phyloP scores from a whole-genome alignment of 2,329 filamentous ascomycete species.

The Byssochlamys sp. region DNA sequence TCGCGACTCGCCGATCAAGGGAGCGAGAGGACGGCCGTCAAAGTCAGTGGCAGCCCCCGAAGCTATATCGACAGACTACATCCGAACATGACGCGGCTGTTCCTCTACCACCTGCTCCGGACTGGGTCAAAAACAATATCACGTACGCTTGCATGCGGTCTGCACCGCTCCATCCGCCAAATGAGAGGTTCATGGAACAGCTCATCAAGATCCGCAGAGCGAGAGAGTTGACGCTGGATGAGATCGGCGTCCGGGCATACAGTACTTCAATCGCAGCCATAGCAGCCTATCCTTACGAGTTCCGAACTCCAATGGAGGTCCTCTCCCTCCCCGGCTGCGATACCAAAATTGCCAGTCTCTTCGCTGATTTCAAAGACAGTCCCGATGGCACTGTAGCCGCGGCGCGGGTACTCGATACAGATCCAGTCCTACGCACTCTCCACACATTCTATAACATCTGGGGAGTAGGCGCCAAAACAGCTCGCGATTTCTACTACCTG shows the following conservation, averaged over 20 bases:
- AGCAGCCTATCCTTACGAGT: conserved; percentile 62
- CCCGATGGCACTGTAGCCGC: conserved; percentile 52
- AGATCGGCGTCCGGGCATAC: conserved; percentile 75
- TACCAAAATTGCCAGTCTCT: conserved; percentile 66
- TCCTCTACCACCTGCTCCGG: conserved; percentile 57
- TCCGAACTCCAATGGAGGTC: conserved; percentile 39
- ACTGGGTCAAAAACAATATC: conserved; percentile 55
- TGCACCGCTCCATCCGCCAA: conserved; percentile 60
- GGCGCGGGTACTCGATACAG: conserved; percentile 52
- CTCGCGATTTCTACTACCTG: conserved; percentile 67
- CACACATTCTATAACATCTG: conserved; percentile 73
- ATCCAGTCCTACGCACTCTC: conserved; percentile 56
- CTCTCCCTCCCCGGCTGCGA: conserved; percentile 66
- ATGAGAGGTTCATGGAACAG: conserved; percentile 62
- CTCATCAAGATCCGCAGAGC: conserved; percentile 65
- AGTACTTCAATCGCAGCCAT: conserved; percentile 75
- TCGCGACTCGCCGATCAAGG: conserved; percentile 14
- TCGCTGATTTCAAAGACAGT: conserved; percentile 59
- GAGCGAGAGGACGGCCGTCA: conserved; percentile 10
- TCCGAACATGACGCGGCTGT: conserved; percentile 60
- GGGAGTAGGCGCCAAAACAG: conserved; percentile 79
- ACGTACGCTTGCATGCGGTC: conserved; percentile 73
- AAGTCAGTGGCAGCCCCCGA: conserved; percentile 25
- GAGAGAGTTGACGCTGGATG: conserved; percentile 61
- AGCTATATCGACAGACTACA: conserved; percentile 60